Conservation (phyloP, 306 rosid genomes). For the Cucumis hystrix region DNA sequence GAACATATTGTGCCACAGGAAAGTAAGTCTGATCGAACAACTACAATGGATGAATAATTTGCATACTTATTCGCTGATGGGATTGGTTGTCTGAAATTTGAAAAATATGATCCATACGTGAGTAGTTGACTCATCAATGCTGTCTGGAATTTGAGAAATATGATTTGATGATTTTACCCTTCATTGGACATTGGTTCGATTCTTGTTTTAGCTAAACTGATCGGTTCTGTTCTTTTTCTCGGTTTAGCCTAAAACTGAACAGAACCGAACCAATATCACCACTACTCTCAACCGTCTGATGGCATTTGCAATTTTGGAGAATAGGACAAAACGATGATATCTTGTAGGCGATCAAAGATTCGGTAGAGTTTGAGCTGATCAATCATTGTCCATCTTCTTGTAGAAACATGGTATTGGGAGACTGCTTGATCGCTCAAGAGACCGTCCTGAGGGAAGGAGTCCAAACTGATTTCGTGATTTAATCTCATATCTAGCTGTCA, state of each 20-base stretch:
- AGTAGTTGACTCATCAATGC: background rate
- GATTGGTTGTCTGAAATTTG: background rate
- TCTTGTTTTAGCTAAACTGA: too few relatives aligned
- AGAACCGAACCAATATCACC: too few relatives aligned
- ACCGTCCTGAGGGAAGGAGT: background rate
- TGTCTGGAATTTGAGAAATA: too few relatives aligned
- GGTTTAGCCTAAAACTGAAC: too few relatives aligned
- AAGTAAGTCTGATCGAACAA: conserved; percentile 4
- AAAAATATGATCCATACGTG: background rate
- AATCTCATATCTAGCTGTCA: background rate
- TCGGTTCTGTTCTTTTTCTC: too few relatives aligned
- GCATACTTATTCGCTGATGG: background rate
- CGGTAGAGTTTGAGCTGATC: background rate
- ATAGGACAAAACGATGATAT: background rate
- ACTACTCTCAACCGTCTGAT: background rate
- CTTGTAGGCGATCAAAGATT: background rate
- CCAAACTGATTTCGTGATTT: background rate
- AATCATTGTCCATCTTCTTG: background rate
- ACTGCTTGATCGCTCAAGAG: background rate
- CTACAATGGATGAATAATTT: conserved; percentile 12
- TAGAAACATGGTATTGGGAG: background rate
- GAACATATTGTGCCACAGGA: conserved; percentile 8
- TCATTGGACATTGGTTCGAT: too few relatives aligned
- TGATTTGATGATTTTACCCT: too few relatives aligned
- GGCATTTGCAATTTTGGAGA: background rate